Evolutionary conservation across 1,284 basidiomycete genomes (phyloP).

Genomic region (Ustilago xerochloae): DNA sequence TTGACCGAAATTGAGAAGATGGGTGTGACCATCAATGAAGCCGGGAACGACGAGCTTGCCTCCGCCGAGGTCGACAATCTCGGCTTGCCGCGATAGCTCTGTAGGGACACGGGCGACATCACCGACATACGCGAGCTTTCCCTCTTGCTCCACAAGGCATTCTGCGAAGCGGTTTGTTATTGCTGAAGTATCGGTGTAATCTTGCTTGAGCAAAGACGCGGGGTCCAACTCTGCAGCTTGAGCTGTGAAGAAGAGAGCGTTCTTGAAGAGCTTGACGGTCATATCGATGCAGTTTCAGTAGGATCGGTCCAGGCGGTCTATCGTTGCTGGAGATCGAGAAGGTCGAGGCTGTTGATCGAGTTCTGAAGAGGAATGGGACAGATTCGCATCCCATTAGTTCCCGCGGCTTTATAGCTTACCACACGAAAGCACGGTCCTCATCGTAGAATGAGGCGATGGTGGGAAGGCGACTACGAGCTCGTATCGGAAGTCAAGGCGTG

Average conservation of each 20-base stretch:
- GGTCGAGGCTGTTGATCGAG: too few species aligned
- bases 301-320: background rate
- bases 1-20: conserved; percentile 46
- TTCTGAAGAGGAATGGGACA: background rate
- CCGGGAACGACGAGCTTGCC: conserved; percentile 44
- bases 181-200: conserved; percentile 22
- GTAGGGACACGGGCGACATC: conserved; percentile 8
- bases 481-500: background rate
- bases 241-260: conserved; percentile 45
- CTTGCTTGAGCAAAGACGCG: conserved; percentile 24
- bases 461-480: background rate
- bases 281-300: background rate
- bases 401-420: background rate
- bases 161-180: conserved; percentile 29
- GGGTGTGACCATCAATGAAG: conserved; percentile 49
- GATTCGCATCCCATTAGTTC: background rate
- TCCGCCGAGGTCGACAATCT: conserved; percentile 27
- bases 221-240: conserved; percentile 35
- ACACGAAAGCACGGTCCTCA: too few species aligned
- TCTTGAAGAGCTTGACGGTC: conserved; percentile 33
- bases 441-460: background rate
- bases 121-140: conserved; percentile 38
- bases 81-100: conserved; percentile 1
- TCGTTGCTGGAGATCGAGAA: too few species aligned
- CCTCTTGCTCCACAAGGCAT: conserved; percentile 28